Base-by-base conservation (phyloP, 768 basidiomycete genomes). In the Psilocybe sp. region DNA sequence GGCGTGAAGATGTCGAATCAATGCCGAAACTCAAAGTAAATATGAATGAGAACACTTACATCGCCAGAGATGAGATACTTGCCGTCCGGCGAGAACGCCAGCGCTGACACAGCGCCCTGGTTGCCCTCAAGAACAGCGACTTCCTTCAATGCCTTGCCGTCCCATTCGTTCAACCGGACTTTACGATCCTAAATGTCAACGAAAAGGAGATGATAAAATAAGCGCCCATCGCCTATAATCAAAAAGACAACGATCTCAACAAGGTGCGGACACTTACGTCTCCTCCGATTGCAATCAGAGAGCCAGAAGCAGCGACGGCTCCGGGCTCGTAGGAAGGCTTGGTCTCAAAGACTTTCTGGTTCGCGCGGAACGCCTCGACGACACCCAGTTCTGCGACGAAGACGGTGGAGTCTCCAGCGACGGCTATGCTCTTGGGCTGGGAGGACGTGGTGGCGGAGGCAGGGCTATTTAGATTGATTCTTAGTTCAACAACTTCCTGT, bases 1-100 rank as follows among this genome's bases (percentile, higher is more conserved):
- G 50, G 16, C 57, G 32, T 19, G 47, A 44, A 47, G 48, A 28
- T 28, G 23, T 33, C n/a, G 31, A 19, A 44, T 33, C 20, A 44
- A 38, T 15, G 7, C 19, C 36, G 16, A 46, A 41, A 23, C 19
- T 33, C 42, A 19, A 40, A 48, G 16, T 41, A 20, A 40, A 40
- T 38, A 32, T 19, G n/a, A 20, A 13, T 10, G 36, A 16, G 33
- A 37, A 35, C 11, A 77, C 89, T 68, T 58, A 95, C 93, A 68
- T 98, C 93, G 41, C 95, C 96, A 5, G 85, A 78, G 46, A 88
- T 92, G 10, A 98, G 74, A 34, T 83, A 68, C 16, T 69, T 72
- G 0, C 88, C 89, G 64, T 96, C 84, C 0, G 84, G 81, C 0
- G 91, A 89, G 69, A 97, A 88, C 0, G 89, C 80, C 5, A 98